Evolutionary conservation across 1,139 yeast species (phyloP).

Genomic region (Torulaspora pretoriensis): DNA sequence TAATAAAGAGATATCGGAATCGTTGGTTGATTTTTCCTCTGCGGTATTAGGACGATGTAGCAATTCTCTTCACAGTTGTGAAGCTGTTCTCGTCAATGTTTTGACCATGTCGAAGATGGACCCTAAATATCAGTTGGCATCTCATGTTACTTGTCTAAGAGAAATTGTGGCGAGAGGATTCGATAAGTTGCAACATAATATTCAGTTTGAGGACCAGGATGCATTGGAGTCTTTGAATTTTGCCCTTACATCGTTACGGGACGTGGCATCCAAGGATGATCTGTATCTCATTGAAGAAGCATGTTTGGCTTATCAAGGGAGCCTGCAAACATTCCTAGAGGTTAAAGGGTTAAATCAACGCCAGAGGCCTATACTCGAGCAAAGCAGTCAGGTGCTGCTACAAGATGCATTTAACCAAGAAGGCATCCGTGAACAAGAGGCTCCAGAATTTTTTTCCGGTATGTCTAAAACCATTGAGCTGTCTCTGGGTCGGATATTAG

Average conservation of each 20-base stretch:
- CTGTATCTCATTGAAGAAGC: conserved; percentile 4
- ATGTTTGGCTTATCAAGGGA: conserved; percentile 1
- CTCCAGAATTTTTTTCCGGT: conserved; percentile 14
- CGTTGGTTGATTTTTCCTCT: conserved; percentile 35
- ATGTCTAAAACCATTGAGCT: conserved; percentile 22
- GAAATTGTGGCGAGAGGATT: conserved; percentile 7
- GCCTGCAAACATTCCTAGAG: conserved; percentile 3
- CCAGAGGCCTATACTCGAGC: conserved; percentile 14
- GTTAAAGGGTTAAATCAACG: conserved; percentile 4
- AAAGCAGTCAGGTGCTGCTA: conserved; percentile 14
- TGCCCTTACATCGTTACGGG: conserved; percentile 10
- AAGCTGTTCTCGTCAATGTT: conserved; percentile 14
- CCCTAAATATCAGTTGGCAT: conserved; percentile 10
- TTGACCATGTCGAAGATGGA: conserved; percentile 13
- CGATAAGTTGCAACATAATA: conserved; percentile 8
- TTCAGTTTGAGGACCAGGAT: conserved; percentile 18
- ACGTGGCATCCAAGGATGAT: conserved; percentile 2
- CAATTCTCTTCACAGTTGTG: conserved; percentile 21
- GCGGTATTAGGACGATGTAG: conserved; percentile 21
- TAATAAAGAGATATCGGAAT: conserved; percentile 18
- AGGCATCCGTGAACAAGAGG: conserved; percentile 9
- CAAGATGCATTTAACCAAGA: conserved; percentile 24
- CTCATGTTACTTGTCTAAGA: conserved; percentile 6
- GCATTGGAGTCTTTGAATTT: conserved; percentile 15
- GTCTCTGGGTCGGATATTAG: conserved; percentile 21